Conservation (phyloP, 2,329 filamentous ascomycete species). For the Ambrosiella xylebori region DNA sequence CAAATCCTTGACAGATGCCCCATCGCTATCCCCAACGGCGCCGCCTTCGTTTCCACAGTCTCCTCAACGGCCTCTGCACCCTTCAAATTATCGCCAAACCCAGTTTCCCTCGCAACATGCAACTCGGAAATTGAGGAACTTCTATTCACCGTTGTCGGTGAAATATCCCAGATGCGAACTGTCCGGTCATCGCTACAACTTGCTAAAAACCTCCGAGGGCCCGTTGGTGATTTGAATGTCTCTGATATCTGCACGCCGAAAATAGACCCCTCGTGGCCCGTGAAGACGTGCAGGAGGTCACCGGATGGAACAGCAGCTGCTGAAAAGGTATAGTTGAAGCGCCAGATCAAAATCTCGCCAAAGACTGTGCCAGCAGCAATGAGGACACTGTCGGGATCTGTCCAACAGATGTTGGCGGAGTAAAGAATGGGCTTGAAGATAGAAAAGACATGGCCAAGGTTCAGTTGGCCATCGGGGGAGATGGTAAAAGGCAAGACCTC, state of each 20-base stretch:
- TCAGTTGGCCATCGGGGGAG: conserved; percentile 17
- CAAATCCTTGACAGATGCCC: conserved; percentile 83
- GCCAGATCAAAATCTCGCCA: conserved; percentile 86
- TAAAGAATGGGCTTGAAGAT: conserved; percentile 75
- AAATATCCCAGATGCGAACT: conserved; percentile 73
- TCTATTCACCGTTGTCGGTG: conserved; percentile 19
- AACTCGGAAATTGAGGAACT: conserved; percentile 18
- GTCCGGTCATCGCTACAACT: conserved; percentile 94
- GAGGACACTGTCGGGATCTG: conserved; percentile 41
- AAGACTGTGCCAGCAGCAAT: conserved; percentile 85
- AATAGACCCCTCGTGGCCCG: conserved; percentile 76
- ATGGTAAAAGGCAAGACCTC: conserved; percentile 42
- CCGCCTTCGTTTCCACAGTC: neutral
- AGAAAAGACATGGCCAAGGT: conserved; percentile 35
- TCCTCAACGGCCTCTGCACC: neutral
- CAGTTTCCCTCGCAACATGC: conserved; percentile 36
- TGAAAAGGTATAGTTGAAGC: conserved; percentile 30
- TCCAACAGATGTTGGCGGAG: conserved; percentile 56
- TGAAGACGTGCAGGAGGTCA: conserved; percentile 36
- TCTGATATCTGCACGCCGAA: conserved; percentile 74
- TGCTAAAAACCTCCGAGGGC: conserved; percentile 46
- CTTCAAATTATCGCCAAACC: conserved; percentile 32
- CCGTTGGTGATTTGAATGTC: conserved; percentile 21
- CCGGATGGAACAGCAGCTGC: conserved; percentile 15
- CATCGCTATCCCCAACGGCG: conserved; percentile 55